These are phyloP conservation scores for Cyanidiococcus yangmingshanensis DNA, from an alignment of 23 red algal species.

Conservation along the genomic window DNA sequence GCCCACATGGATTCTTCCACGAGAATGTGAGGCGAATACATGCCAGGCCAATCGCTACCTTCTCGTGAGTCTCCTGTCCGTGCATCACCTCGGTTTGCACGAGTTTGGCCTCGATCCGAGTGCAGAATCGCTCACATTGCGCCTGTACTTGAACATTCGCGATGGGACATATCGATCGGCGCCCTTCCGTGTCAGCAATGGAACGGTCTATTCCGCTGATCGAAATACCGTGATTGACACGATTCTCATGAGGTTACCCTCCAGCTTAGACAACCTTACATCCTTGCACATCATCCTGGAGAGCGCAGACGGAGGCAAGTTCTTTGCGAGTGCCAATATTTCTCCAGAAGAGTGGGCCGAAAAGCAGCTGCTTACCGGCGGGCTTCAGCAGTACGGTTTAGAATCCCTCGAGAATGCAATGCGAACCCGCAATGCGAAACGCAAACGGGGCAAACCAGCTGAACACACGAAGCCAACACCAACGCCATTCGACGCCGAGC, in stretches of 20 bases:
- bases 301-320: not conserved
- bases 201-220: not conserved
- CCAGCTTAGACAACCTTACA: not conserved
- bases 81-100: not conserved
- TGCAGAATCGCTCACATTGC: not conserved
- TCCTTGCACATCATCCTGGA: conserved; percentile 8
- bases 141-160: not conserved
- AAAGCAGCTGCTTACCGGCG: not conserved
- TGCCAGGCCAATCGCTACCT: not conserved
- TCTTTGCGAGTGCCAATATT: conserved; percentile 1
- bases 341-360: not conserved
- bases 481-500: not conserved
- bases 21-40: not conserved
- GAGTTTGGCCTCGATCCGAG: conserved; percentile 8
- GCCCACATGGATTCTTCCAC: not conserved
- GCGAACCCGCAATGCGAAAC: not conserved
- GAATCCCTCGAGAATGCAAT: not conserved
- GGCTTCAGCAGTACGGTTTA: conserved; percentile 7
- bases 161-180: not conserved
- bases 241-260: not conserved
- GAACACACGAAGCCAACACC: not conserved
- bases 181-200: not conserved
- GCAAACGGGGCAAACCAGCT: not conserved
- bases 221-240: not conserved
- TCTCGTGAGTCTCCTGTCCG: not conserved